These are phyloP conservation scores for Peterozyma toletana DNA, from an alignment of 805 yeast genomes.

Conservation along the genomic window DNA sequence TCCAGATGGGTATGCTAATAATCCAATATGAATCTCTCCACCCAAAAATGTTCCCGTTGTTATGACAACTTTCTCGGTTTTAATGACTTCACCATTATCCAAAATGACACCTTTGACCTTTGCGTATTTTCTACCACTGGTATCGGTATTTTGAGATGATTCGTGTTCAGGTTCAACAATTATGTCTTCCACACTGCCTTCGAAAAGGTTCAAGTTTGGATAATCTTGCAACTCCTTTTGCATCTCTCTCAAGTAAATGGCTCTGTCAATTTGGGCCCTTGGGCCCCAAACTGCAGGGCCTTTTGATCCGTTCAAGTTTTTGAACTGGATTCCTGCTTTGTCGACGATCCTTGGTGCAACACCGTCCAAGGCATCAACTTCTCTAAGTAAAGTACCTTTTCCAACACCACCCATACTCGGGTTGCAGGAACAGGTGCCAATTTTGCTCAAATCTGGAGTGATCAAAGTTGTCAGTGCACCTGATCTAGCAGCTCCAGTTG, in stretches of 20 bases:
- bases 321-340: slow-evolving; percentile 87
- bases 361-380: slow-evolving; percentile 96
- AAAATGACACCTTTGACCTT: slow-evolving; percentile 65
- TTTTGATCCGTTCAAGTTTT: slow-evolving; percentile 73
- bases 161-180: slow-evolving; percentile 41
- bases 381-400: slow-evolving; percentile 85
- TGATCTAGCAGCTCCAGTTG: slow-evolving; percentile 82
- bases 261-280: slow-evolving; percentile 90
- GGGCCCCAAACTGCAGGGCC: slow-evolving; percentile 99
- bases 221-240: slow-evolving; percentile 53
- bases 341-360: slow-evolving; percentile 84
- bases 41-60: slow-evolving; percentile 95
- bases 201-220: slow-evolving; percentile 48
- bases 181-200: slow-evolving; percentile 81
- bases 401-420: slow-evolving; percentile 99
- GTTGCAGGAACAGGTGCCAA: slow-evolving; percentile 95
- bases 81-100: slow-evolving; percentile 55
- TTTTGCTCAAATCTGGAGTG: slow-evolving; percentile 67
- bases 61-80: slow-evolving; percentile 65
- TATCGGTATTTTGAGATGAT: slow-evolving; percentile 13
- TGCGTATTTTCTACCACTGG: slow-evolving; percentile 35
- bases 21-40: slow-evolving; percentile 91
- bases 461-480: slow-evolving; percentile 67
- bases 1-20: slow-evolving; percentile 78
- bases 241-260: slow-evolving; percentile 74